Percentiles rank a stretch among this genome's conserved stretches.
Evolutionary conservation across 2,329 filamentous ascomycete species (phyloP).

Genomic region (Teratosphaeria pseudoeucalypti): DNA sequence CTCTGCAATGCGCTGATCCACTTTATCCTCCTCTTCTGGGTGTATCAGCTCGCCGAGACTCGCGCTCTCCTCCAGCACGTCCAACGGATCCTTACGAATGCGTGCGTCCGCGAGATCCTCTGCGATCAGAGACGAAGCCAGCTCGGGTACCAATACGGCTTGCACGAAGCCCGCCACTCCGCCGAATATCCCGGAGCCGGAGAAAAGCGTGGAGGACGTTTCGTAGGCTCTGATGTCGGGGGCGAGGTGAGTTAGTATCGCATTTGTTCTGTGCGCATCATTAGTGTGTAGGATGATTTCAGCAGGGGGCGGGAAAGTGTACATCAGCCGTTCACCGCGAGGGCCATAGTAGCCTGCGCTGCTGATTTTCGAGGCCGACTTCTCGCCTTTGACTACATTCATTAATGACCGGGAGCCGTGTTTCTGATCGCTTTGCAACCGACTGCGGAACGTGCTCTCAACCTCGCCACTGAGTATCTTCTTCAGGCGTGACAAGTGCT

Average conservation of each 20-base stretch:
- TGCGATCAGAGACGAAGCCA: constrained; percentile 25
- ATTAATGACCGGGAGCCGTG: neutral
- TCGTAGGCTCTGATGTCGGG: constrained; percentile 19
- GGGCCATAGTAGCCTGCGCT: constrained; percentile 27
- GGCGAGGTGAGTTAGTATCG: constrained; percentile 21
- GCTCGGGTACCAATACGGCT: constrained; percentile 27
- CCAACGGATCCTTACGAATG: neutral
- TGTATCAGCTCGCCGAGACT: constrained; percentile 1
- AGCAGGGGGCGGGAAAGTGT: constrained; percentile 2
- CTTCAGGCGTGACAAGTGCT: constrained; percentile 3
- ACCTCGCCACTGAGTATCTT: constrained; percentile 16
- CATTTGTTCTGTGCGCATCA: constrained; percentile 16
- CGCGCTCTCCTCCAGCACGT: constrained; percentile 5
- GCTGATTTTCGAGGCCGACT: constrained; percentile 1
- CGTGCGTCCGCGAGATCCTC: constrained; percentile 24
- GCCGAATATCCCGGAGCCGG: constrained; percentile 21
- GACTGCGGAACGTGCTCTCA: constrained; percentile 16
- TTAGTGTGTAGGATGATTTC: constrained; percentile 2
- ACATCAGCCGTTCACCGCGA: constrained; percentile 26
- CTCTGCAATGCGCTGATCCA: neutral
- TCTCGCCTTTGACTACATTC: constrained; percentile 2
- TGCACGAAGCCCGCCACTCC: constrained; percentile 28
- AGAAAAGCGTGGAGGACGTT: constrained; percentile 21
- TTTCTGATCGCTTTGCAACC: constrained; percentile 11
- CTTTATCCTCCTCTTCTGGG: neutral